Conservation (phyloP, 2,329 filamentous ascomycete genomes). For the Hypoxylon sp. region DNA sequence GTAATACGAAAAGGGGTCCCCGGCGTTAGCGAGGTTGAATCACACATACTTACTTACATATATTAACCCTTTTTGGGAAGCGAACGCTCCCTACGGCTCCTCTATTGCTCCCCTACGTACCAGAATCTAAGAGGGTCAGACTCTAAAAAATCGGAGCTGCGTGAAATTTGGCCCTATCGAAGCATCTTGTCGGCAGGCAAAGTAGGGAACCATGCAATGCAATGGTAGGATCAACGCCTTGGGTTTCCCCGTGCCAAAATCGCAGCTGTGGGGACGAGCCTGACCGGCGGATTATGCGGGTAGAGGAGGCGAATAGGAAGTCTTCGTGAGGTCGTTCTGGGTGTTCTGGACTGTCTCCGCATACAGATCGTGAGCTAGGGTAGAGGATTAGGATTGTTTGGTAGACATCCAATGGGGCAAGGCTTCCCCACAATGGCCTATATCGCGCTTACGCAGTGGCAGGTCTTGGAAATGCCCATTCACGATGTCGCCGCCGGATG, state of each 20-base stretch:
- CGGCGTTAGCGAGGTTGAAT: constrained; percentile 21
- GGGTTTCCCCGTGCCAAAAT: constrained; percentile 25
- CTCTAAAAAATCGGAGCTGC: constrained; percentile 19
- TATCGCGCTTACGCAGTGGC: constrained; percentile 23
- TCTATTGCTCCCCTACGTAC: constrained; percentile 1
- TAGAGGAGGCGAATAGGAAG: constrained; percentile 21
- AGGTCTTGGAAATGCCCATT: constrained; percentile 9
- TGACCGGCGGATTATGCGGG: constrained; percentile 31
- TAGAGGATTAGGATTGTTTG: constrained; percentile 20
- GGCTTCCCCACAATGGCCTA: constrained; percentile 30
- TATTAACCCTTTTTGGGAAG: constrained; percentile 12
- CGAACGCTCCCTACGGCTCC: constrained; percentile 6
- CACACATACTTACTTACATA: constrained; percentile 19
- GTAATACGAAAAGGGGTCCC: constrained; percentile 13
- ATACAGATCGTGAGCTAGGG: constrained; percentile 25
- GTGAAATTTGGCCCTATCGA: constrained; percentile 12
- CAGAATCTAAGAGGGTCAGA: constrained; percentile 13
- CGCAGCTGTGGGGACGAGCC: constrained; percentile 25
- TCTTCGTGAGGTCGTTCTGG: constrained; percentile 7
- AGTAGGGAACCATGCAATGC: constrained; percentile 24
- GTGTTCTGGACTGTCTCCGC: constrained; percentile 29
- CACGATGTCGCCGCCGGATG: constrained; percentile 33
- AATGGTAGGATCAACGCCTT: constrained; percentile 24
- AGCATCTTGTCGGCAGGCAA: constrained; percentile 6
- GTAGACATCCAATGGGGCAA: constrained; percentile 22